A percentile compares a stretch with the other conserved stretches of the same genome.
These are phyloP conservation scores for Starmerella ratchasimensis DNA, from an alignment of 805 yeast genomes.

Conservation along the genomic window DNA sequence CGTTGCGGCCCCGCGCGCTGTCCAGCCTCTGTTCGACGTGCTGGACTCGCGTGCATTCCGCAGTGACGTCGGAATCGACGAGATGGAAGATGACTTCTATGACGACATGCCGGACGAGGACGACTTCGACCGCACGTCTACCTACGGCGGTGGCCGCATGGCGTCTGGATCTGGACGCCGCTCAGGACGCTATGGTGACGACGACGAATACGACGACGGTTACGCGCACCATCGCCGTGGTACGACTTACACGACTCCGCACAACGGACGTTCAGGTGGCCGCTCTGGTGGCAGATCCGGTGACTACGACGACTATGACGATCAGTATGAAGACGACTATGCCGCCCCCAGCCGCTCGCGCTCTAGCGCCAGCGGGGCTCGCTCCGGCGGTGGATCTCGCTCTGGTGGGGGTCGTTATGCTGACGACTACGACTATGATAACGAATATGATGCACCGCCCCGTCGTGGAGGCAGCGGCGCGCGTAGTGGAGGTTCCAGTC, in stretches of 20 bases:
- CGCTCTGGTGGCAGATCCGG: no score
- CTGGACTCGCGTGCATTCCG: constrained; percentile 75
- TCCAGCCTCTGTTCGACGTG: constrained; percentile 74
- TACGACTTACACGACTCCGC: no score
- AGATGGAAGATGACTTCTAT: constrained; percentile 51
- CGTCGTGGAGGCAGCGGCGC: constrained; percentile 3
- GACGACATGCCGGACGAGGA: constrained; percentile 54
- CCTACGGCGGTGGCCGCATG: neutral
- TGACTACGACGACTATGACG: no score
- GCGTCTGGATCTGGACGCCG: constrained; percentile 1
- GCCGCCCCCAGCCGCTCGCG: constrained; percentile 3
- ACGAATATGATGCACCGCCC: constrained; percentile 9
- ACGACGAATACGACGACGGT: constrained; percentile 17
- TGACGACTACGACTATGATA: constrained; percentile 19
- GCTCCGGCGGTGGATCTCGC: neutral
- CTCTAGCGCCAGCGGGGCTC: constrained; percentile 4
- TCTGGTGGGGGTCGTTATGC: constrained; percentile 17
- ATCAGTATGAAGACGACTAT: constrained; percentile 26
- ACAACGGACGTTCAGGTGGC: no score
- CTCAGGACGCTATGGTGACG: constrained; percentile 13
- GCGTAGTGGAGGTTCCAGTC: constrained; percentile 1
- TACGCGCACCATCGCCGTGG: no score
- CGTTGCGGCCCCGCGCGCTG: constrained; percentile 85
- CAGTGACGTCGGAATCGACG: constrained; percentile 32
- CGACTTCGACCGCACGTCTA: constrained; percentile 15